A percentile compares a stretch with the other conserved stretches of the same genome.
phyloP scores from a whole-genome alignment of 2,329 filamentous ascomycete species.

The Trichoderma polysporum region DNA sequence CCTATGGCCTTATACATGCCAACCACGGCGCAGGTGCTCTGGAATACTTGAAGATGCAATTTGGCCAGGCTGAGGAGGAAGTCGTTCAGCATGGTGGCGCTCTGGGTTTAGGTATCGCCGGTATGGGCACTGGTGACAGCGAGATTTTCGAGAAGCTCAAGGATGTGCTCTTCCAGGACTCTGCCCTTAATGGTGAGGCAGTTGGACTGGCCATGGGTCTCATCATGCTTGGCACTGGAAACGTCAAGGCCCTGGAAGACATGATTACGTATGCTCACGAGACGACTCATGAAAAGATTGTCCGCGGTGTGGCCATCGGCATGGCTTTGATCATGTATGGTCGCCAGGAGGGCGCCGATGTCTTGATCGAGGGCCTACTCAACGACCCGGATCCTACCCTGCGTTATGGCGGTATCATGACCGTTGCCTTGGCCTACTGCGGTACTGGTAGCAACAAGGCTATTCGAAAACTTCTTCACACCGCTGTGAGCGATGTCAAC shows the following conservation, averaged over 20 bases:
- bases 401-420: conserved; percentile 96
- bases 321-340: conserved; percentile 99
- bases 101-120: conserved; percentile 90
- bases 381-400: conserved; percentile 92
- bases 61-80: conserved; percentile 76
- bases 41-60: conserved; percentile 74
- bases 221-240: conserved; percentile 98
- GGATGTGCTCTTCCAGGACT: conserved; percentile 86
- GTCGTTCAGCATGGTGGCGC: conserved; percentile 97
- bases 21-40: conserved; percentile 93
- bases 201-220: conserved; percentile 95
- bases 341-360: conserved; percentile 90
- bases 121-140: conserved; percentile 92
- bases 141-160: conserved; percentile 90
- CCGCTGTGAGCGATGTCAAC: conserved; percentile 96
- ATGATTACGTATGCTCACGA: conserved; percentile 99
- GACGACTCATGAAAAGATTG: conserved; percentile 98
- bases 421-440: conserved; percentile 96
- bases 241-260: conserved; percentile 86
- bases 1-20: conserved; percentile 92
- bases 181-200: conserved; percentile 93
- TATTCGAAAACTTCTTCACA: conserved; percentile 90
- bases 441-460: conserved; percentile 98
- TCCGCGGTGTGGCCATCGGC: conserved; percentile 89
- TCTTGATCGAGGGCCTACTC: conserved; percentile 88